Evolutionary conservation across 2,329 filamentous ascomycete species (phyloP).

Genomic region (Cytospora paraplurivora): DNA sequence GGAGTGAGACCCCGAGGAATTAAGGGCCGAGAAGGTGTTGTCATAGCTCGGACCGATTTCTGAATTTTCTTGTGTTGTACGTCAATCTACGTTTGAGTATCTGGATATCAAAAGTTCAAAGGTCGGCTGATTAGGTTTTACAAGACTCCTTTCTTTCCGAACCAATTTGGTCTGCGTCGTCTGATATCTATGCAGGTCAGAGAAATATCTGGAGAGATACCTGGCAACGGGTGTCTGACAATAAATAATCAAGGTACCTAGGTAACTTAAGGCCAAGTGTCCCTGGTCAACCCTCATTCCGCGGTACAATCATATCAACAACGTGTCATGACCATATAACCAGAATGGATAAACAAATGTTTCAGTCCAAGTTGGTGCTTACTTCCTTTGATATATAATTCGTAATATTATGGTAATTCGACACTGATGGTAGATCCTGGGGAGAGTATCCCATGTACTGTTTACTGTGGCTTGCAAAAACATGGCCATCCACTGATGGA

Average conservation of each 20-base stretch:
- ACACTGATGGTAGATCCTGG: too few relatives aligned
- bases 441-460: too few relatives aligned
- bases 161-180: too few relatives aligned
- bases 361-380: not conserved
- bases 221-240: too few relatives aligned
- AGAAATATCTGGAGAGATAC: too few relatives aligned
- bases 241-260: too few relatives aligned
- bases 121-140: not conserved
- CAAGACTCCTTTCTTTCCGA: too few relatives aligned
- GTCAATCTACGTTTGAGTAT: not conserved
- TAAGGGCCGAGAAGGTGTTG: slow-evolving; percentile 5
- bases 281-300: slow-evolving; percentile 5
- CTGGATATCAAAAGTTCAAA: not conserved
- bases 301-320: slow-evolving; percentile 10
- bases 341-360: too few relatives aligned
- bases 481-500: not conserved
- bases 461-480: not conserved
- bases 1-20: slow-evolving; percentile 14
- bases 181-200: too few relatives aligned
- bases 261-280: slow-evolving; percentile 14
- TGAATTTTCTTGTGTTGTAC: not conserved
- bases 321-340: slow-evolving; percentile 35
- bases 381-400: not conserved
- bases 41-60: not conserved
- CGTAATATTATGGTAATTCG: not conserved